Evolutionary conservation across 2,329 filamentous ascomycete species (phyloP).

Genomic region (Fusarium nematophilum): DNA sequence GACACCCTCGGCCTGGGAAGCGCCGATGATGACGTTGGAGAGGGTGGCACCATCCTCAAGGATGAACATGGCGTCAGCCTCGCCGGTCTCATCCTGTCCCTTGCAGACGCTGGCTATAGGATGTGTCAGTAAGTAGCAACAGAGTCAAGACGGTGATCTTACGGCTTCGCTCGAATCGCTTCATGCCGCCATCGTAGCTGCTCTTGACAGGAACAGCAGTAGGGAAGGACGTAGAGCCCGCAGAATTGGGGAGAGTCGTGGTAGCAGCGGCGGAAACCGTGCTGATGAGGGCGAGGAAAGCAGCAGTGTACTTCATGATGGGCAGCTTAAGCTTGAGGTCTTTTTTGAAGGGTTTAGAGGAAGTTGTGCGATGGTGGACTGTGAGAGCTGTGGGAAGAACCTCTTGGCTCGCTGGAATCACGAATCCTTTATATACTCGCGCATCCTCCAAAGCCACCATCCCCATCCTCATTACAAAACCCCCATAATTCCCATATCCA

Average conservation of each 20-base stretch:
- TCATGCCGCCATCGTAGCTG: constrained; percentile 37
- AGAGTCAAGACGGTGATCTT: neutral
- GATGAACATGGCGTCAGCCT: constrained; percentile 60
- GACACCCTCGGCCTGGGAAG: constrained; percentile 61
- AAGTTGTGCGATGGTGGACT: neutral
- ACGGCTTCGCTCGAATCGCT: constrained; percentile 36
- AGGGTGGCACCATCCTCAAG: constrained; percentile 62
- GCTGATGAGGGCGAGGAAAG: constrained; percentile 31
- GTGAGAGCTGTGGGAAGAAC: neutral
- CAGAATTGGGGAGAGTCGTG: constrained; percentile 36
- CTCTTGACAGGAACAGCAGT: constrained; percentile 36
- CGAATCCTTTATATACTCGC: constrained; percentile 23
- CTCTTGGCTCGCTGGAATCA: constrained; percentile 11
- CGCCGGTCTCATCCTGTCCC: constrained; percentile 42
- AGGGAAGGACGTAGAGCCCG: constrained; percentile 29
- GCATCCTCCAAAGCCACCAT: neutral
- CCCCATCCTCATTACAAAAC: neutral
- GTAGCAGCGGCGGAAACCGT: constrained; percentile 34
- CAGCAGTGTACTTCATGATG: constrained; percentile 34
- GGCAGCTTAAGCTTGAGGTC: neutral
- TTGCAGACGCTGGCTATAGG: constrained; percentile 37
- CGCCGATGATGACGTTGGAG: constrained; percentile 65
- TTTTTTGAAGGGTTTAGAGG: neutral
- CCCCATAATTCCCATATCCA: neutral
- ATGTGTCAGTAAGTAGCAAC: neutral